Conservation (phyloP, 768 basidiomycete species). For the Agaricus bisporus region DNA sequence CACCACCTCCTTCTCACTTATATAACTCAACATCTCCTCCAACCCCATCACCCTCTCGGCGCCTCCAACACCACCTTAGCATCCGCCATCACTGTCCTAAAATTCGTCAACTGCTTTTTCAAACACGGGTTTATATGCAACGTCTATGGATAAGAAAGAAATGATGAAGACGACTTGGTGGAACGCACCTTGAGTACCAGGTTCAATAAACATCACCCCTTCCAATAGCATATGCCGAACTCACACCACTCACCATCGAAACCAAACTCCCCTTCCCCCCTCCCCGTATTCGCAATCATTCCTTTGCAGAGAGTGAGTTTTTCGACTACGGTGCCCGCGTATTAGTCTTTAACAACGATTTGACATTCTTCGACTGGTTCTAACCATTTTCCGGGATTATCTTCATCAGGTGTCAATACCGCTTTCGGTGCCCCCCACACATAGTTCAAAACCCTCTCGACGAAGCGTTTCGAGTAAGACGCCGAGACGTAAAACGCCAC, state of each 20-base stretch:
- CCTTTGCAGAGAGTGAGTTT: conserved; percentile 47
- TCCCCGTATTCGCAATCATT: conserved; percentile 42
- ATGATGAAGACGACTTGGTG: too few relatives aligned
- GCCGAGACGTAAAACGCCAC: conserved; percentile 45
- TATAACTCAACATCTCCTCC: conserved; percentile 42
- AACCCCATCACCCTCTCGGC: conserved; percentile 36
- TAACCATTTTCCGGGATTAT: conserved; percentile 25
- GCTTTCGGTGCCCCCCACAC: conserved; percentile 44
- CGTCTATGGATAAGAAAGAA: conserved; percentile 36
- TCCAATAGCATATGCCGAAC: conserved; percentile 44
- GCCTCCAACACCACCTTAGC: conserved; percentile 45
- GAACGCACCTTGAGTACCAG: conserved; percentile 37
- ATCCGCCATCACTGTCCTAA: conserved; percentile 41
- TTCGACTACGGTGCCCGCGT: conserved; percentile 41
- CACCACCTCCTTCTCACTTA: conserved; percentile 43
- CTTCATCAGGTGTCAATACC: conserved; percentile 37
- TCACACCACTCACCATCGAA: conserved; percentile 39
- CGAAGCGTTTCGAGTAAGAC: conserved; percentile 44
- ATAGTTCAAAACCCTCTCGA: conserved; percentile 42
- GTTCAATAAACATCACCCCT: conserved; percentile 39
- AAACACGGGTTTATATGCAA: conserved; percentile 41
- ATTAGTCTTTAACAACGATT: conserved; percentile 39
- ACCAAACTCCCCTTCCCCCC: conserved; percentile 40
- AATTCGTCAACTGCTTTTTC: conserved; percentile 46
- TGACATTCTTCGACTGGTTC: conserved; percentile 44